Percentiles rank a stretch among this genome's conserved stretches.
Conservation (phyloP, 2,329 filamentous ascomycete species). For the Parascedosporium putredinis region DNA sequence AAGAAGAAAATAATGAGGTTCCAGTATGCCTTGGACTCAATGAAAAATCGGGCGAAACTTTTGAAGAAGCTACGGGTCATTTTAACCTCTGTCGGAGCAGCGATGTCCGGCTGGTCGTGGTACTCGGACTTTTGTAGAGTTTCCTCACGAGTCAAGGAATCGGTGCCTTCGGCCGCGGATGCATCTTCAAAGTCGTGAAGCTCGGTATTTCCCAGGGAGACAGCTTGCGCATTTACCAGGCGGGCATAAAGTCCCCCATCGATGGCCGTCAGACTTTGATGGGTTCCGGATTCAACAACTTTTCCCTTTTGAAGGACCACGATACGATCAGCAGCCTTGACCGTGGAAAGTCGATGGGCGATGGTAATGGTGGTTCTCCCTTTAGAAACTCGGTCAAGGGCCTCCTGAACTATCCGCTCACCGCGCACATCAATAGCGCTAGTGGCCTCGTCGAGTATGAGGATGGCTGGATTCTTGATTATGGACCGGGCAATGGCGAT, state of each 20-base stretch:
- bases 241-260: constrained; percentile 55
- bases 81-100: no score
- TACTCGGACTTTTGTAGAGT: no score
- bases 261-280: constrained; percentile 55
- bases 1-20: no score
- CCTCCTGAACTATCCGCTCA: constrained; percentile 52
- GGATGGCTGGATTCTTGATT: constrained; percentile 57
- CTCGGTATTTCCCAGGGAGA: constrained; percentile 34
- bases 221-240: constrained; percentile 54
- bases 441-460: constrained; percentile 71
- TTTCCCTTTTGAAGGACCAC: constrained; percentile 47
- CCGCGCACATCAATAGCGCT: constrained; percentile 49
- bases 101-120: no score
- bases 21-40: no score
- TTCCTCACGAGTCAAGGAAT: constrained; percentile 35
- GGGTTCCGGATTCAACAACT: constrained; percentile 64
- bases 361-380: constrained; percentile 63
- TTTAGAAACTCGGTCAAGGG: constrained; percentile 49
- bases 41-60: no score
- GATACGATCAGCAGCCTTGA: constrained; percentile 69
- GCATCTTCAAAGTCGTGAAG: constrained; percentile 18
- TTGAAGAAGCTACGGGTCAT: no score
- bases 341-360: constrained; percentile 64
- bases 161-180: constrained; percentile 29
- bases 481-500: constrained; percentile 70